A percentile compares a stretch with the other conserved stretches of the same genome.
Evolutionary conservation across 2,329 filamentous ascomycete genomes (phyloP).

Genomic region (Lachnum nothofagi): DNA sequence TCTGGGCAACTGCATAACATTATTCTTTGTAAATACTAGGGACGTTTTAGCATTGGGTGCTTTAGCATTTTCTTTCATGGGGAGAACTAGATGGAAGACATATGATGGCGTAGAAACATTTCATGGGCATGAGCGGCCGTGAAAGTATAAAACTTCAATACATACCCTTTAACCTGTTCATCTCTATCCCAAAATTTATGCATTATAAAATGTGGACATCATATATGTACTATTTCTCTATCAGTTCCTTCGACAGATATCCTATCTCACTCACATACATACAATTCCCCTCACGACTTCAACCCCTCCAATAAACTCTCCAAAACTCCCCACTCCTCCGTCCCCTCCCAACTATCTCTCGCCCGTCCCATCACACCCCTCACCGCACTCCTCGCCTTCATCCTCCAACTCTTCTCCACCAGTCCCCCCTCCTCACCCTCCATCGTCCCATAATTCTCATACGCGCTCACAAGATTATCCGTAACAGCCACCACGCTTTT

Average conservation of each 20-base stretch:
- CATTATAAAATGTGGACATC: no score
- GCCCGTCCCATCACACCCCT: constrained; percentile 78
- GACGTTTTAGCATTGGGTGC: no score
- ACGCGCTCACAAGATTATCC: constrained; percentile 72
- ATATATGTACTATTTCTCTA: no score
- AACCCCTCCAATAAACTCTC: constrained; percentile 44
- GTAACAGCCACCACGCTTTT: constrained; percentile 61
- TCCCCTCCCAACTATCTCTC: constrained; percentile 78
- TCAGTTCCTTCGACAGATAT: no score
- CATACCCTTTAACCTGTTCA: no score
- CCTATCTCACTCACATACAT: background rate
- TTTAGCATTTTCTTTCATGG: no score
- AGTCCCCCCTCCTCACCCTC: constrained; percentile 50
- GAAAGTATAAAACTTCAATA: no score
- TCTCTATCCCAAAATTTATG: no score
- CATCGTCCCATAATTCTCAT: constrained; percentile 70
- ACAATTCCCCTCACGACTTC: background rate
- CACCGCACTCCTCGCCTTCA: constrained; percentile 80
- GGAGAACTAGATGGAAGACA: no score
- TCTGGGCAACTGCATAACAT: background rate
- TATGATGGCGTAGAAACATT: no score
- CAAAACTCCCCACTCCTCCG: constrained; percentile 58
- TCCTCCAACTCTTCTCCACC: constrained; percentile 77
- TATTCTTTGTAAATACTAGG: background rate
- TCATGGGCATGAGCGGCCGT: no score